Conservation (phyloP, 2,329 filamentous ascomycete species). For the Dryadomyces quercivorus region DNA sequence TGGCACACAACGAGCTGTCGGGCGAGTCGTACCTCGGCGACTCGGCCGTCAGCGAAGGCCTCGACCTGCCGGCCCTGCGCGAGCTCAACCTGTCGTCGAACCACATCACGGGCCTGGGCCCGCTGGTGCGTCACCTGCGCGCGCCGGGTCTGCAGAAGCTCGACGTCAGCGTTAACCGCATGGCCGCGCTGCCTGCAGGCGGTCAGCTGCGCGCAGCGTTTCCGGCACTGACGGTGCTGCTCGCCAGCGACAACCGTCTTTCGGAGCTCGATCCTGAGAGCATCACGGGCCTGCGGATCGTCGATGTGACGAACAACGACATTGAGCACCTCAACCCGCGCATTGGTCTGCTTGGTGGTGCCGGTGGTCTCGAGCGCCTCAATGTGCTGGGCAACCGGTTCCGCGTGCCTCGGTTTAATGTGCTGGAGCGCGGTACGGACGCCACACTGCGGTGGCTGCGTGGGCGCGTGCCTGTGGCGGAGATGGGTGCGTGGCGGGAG, state of each 20-base stretch:
- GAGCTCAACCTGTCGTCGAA: slow-evolving; percentile 69
- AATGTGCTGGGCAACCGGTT: slow-evolving; percentile 81
- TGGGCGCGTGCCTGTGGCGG: slow-evolving; percentile 55
- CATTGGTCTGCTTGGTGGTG: slow-evolving; percentile 63
- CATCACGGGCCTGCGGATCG: slow-evolving; percentile 59
- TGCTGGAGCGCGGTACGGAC: slow-evolving; percentile 79
- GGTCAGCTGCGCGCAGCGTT: slow-evolving; percentile 48
- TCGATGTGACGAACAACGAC: slow-evolving; percentile 77
- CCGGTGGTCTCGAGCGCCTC: slow-evolving; percentile 47
- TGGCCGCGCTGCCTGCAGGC: slow-evolving; percentile 52
- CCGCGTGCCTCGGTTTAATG: slow-evolving; percentile 70
- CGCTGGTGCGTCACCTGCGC: slow-evolving; percentile 53
- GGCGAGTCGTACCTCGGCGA: slow-evolving; percentile 48
- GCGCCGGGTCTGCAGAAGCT: slow-evolving; percentile 66
- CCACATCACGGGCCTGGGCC: slow-evolving; percentile 56
- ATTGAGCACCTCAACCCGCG: slow-evolving; percentile 71
- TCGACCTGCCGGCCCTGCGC: slow-evolving; percentile 61
- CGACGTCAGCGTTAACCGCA: slow-evolving; percentile 72
- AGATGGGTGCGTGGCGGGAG: slow-evolving; percentile 44
- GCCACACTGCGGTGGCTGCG: slow-evolving; percentile 71
- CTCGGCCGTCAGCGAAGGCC: slow-evolving; percentile 31
- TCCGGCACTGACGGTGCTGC: slow-evolving; percentile 56
- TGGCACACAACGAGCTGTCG: slow-evolving; percentile 63
- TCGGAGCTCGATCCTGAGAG: slow-evolving; percentile 59
- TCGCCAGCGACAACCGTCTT: slow-evolving; percentile 71